Evolutionary conservation across 2,329 filamentous ascomycete species (phyloP).

Genomic region (Fusarium sp.): DNA sequence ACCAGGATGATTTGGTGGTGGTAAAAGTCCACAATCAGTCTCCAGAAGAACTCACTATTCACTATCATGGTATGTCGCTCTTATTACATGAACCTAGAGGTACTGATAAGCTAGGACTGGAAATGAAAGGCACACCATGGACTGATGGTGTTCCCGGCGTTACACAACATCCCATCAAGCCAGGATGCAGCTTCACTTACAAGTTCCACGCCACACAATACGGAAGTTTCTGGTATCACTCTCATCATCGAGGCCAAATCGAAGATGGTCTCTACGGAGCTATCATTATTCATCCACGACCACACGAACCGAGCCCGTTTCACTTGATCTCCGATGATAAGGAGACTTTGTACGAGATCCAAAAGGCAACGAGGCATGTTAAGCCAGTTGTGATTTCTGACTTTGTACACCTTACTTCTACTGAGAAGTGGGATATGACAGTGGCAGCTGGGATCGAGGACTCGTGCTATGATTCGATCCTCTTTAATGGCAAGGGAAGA

Average conservation of each 20-base stretch:
- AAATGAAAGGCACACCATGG: slow-evolving; percentile 65
- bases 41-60: slow-evolving; percentile 59
- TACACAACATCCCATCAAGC: slow-evolving; percentile 62
- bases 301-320: slow-evolving; percentile 56
- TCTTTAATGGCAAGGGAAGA: slow-evolving; percentile 70
- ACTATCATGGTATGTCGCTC: slow-evolving; percentile 61
- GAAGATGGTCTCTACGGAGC: slow-evolving; percentile 70
- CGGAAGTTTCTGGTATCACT: slow-evolving; percentile 71
- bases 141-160: slow-evolving; percentile 69
- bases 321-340: slow-evolving; percentile 55
- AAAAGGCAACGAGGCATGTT: slow-evolving; percentile 58
- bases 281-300: slow-evolving; percentile 59
- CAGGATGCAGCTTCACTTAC: slow-evolving; percentile 61
- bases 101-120: slow-evolving; percentile 52
- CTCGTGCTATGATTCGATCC: slow-evolving; percentile 68
- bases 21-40: slow-evolving; percentile 58
- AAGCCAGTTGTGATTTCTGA: slow-evolving; percentile 65
- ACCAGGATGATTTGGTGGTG: slow-evolving; percentile 61
- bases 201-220: slow-evolving; percentile 65
- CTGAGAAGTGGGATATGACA: slow-evolving; percentile 57
- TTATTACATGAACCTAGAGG: too few relatives aligned
- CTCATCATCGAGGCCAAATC: slow-evolving; percentile 65
- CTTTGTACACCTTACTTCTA: slow-evolving; percentile 64
- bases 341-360: slow-evolving; percentile 55
- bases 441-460: slow-evolving; percentile 58